Percentiles rank a stretch among this genome's conserved stretches.
Conservation (phyloP, 768 basidiomycete species). For the Tulasnella sp. region DNA sequence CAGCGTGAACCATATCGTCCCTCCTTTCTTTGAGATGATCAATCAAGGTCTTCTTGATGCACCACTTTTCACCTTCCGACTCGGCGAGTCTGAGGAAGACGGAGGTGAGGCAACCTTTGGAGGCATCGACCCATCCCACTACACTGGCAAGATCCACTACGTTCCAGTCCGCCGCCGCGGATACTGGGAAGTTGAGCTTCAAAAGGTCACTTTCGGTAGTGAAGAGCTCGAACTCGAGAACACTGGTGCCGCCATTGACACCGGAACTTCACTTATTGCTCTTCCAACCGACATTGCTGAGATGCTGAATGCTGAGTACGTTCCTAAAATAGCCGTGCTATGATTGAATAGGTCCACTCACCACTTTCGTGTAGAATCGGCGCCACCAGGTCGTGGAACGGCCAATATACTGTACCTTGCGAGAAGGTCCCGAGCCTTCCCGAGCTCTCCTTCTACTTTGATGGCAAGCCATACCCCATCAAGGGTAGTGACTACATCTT, state of each 20-base stretch:
- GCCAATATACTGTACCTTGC: constrained; percentile 88
- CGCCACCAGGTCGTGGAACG: constrained; percentile 89
- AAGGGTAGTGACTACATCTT: constrained; percentile 81
- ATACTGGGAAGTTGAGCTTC: constrained; percentile 96
- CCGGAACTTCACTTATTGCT: constrained; percentile 90
- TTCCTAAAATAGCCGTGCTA: not conserved
- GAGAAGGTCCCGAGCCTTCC: constrained; percentile 72
- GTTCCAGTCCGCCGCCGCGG: constrained; percentile 89
- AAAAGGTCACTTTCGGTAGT: constrained; percentile 71
- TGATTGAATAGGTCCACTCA: not conserved
- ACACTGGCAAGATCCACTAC: constrained; percentile 68
- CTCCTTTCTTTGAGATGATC: constrained; percentile 92
- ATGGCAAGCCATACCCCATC: constrained; percentile 64
- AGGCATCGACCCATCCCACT: constrained; percentile 66
- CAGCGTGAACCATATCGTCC: constrained; percentile 80
- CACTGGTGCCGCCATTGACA: constrained; percentile 89
- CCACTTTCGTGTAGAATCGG: constrained; percentile 45
- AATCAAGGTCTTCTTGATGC: constrained; percentile 64
- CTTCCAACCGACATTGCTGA: constrained; percentile 91
- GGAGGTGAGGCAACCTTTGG: constrained; percentile 88
- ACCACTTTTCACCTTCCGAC: constrained; percentile 87
- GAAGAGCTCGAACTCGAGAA: constrained; percentile 83
- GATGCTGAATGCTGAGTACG: constrained; percentile 76
- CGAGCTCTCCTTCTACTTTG: constrained; percentile 70
- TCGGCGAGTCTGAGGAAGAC: constrained; percentile 76